These are phyloP conservation scores for Ophioceras dolichostomum DNA, from an alignment of 2,329 filamentous ascomycete species.

Conservation along the genomic window DNA sequence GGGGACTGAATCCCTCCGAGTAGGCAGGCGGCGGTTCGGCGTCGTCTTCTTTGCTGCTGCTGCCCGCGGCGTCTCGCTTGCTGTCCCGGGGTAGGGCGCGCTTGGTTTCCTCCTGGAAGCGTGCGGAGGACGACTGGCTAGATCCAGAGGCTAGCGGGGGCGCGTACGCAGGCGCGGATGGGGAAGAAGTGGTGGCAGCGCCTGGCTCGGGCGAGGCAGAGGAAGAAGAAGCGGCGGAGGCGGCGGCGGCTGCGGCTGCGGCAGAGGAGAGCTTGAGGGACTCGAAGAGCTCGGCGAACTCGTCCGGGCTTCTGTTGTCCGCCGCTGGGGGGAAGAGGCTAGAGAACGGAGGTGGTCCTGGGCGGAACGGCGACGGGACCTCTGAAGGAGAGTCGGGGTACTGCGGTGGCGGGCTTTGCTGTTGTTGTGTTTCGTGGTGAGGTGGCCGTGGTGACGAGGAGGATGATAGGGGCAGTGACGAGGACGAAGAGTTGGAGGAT, in stretches of 20 bases:
- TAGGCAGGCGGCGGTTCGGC: slow-evolving; percentile 92
- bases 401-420: slow-evolving; percentile 43
- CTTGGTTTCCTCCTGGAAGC: slow-evolving; percentile 61
- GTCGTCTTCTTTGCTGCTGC: slow-evolving; percentile 62
- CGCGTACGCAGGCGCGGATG: slow-evolving; percentile 44
- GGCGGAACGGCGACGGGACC: slow-evolving; percentile 25
- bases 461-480: not conserved
- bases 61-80: slow-evolving; percentile 52
- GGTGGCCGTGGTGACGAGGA: not conserved
- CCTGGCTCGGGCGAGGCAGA: no score
- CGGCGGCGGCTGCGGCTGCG: slow-evolving; percentile 18
- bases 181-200: no score
- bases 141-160: slow-evolving; percentile 26
- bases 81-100: slow-evolving; percentile 70
- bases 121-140: slow-evolving; percentile 17
- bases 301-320: slow-evolving; percentile 13
- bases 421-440: no score
- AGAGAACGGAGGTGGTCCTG: slow-evolving; percentile 45
- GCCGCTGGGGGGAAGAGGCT: slow-evolving; percentile 33
- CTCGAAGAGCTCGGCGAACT: slow-evolving; percentile 19
- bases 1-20: slow-evolving; percentile 84
- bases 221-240: slow-evolving; percentile 10
- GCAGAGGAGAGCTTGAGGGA: slow-evolving; percentile 22
- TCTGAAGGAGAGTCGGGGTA: slow-evolving; percentile 45
- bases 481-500: not conserved